These are phyloP conservation scores for Trametes villosa DNA, from an alignment of 768 basidiomycete species.

Conservation along the genomic window DNA sequence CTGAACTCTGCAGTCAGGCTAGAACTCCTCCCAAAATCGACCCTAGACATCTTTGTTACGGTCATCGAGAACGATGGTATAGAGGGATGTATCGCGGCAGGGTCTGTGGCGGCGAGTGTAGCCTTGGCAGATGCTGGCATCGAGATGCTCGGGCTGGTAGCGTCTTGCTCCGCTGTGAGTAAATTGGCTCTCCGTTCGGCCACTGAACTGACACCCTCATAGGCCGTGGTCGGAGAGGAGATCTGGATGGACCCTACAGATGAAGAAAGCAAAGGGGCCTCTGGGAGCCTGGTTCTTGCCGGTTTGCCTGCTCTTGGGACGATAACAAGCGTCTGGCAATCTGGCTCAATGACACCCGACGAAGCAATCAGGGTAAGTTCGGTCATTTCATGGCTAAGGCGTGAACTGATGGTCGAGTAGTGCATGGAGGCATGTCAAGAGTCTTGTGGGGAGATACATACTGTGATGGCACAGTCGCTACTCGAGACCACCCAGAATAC, in stretches of 20 bases:
- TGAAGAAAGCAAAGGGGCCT: slow-evolving; percentile 60
- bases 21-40: slow-evolving; percentile 91
- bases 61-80: slow-evolving; percentile 92
- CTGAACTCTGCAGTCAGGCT: slow-evolving; percentile 83
- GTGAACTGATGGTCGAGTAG: slow-evolving; percentile 40
- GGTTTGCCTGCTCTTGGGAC: slow-evolving; percentile 88
- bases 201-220: not conserved
- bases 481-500: slow-evolving; percentile 42
- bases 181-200: slow-evolving; percentile 31
- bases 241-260: slow-evolving; percentile 83
- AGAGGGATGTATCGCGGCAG: slow-evolving; percentile 87
- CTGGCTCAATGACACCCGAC: slow-evolving; percentile 62
- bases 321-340: slow-evolving; percentile 87
- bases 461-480: slow-evolving; percentile 73
- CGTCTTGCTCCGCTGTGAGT: slow-evolving; percentile 73
- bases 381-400: not conserved
- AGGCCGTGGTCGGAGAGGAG: slow-evolving; percentile 62
- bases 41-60: slow-evolving; percentile 88
- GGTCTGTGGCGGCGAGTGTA: slow-evolving; percentile 83
- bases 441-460: slow-evolving; percentile 75
- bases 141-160: slow-evolving; percentile 86
- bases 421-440: slow-evolving; percentile 72
- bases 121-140: slow-evolving; percentile 94
- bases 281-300: slow-evolving; percentile 75
- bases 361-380: slow-evolving; percentile 60